phyloP scores from a whole-genome alignment of 129 eudicot species.

The Flaveria brownii region DNA sequence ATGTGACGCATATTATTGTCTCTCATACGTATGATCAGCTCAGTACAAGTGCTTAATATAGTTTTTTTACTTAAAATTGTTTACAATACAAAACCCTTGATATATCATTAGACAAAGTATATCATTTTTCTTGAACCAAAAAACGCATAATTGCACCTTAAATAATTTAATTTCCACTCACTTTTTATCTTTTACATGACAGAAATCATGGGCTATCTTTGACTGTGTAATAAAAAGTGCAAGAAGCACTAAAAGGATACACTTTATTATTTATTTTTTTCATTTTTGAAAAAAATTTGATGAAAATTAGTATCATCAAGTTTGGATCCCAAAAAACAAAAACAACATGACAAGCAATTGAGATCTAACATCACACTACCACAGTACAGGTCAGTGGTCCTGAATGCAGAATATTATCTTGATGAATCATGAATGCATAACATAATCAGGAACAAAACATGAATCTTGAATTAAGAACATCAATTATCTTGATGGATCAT shows the following conservation, averaged over 20 bases:
- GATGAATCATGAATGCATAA: constrained; percentile 4
- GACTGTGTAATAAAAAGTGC: constrained; percentile 1
- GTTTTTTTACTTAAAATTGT: too few species aligned
- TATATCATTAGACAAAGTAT: background rate
- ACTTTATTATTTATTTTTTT: background rate
- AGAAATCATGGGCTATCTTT: constrained; percentile 6
- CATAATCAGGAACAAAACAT: constrained; percentile 7
- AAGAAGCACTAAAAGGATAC: background rate
- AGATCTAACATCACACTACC: background rate
- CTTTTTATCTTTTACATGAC: background rate
- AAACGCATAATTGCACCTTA: background rate
- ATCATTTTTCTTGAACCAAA: background rate
- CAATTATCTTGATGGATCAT: background rate
- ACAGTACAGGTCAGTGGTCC: background rate
- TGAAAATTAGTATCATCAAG: background rate
- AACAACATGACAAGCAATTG: background rate
- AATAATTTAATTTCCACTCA: background rate
- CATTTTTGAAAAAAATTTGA: background rate
- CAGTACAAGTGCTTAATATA: too few species aligned
- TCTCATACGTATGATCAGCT: too few species aligned
- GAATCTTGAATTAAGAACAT: constrained; percentile 14
- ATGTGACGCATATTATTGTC: too few species aligned
- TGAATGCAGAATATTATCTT: constrained; percentile 22
- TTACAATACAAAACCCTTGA: too few species aligned
- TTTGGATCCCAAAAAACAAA: background rate